Evolutionary conservation across 441 rosid species (phyloP).

Genomic region (Cnidoscolus chayamansa): DNA sequence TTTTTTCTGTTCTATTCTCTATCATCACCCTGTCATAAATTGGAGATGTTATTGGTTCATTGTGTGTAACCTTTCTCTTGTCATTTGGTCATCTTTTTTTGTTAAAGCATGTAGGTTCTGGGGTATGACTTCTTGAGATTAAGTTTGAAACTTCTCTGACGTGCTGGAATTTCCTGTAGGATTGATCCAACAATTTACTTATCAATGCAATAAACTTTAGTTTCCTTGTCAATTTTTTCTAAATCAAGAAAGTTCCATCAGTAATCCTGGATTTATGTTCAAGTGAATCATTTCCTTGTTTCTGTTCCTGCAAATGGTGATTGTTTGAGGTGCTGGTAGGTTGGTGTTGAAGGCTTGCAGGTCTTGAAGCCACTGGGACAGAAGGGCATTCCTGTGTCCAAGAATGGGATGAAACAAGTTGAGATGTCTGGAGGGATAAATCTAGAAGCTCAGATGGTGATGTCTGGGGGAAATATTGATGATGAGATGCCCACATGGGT

Average conservation of each 20-base stretch:
- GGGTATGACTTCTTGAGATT: background rate
- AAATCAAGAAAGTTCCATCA: background rate
- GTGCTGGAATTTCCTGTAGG: background rate
- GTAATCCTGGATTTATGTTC: conserved; percentile 5
- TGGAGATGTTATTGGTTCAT: background rate
- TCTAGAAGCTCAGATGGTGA: conserved; percentile 67
- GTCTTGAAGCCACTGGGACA: conserved; percentile 64
- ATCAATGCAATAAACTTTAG: background rate
- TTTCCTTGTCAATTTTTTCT: background rate
- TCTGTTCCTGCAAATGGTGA: conserved; percentile 20
- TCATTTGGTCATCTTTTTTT: background rate
- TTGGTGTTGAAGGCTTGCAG: conserved; percentile 77
- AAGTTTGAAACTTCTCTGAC: background rate
- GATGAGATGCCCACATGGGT: conserved; percentile 62
- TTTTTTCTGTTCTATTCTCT: background rate
- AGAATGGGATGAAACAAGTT: conserved; percentile 58
- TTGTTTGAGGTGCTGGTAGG: conserved; percentile 42
- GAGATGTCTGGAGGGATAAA: conserved; percentile 58
- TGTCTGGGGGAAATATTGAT: conserved; percentile 45
- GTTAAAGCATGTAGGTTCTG: background rate
- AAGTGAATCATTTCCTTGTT: background rate
- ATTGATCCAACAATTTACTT: background rate
- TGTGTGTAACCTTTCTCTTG: background rate
- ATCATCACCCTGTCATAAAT: background rate
- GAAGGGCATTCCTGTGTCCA: conserved; percentile 33